These are phyloP conservation scores for Russula olivacea DNA, from an alignment of 768 basidiomycete genomes.

Conservation along the genomic window DNA sequence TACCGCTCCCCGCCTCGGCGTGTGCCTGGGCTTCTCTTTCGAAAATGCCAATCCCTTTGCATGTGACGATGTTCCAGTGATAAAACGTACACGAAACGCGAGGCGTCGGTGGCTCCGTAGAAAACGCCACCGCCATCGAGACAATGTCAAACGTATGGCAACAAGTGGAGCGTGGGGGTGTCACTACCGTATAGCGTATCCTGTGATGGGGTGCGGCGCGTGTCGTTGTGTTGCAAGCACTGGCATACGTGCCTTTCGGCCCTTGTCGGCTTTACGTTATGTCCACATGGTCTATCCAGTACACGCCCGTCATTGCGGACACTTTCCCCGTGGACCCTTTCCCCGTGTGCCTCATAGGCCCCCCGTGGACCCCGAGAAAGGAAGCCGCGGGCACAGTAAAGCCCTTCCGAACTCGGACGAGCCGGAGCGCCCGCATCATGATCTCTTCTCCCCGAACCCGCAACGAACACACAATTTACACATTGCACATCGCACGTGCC, in stretches of 20 bases:
- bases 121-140: not conserved
- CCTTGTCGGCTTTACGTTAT: constrained; percentile 4
- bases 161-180: not conserved
- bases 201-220: not conserved
- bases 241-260: not conserved
- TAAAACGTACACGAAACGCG: not conserved
- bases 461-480: not conserved
- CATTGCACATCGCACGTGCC: not conserved
- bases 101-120: not conserved
- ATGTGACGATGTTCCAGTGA: not conserved
- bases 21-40: constrained; percentile 13
- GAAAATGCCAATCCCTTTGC: not conserved
- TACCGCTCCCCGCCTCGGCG: not conserved
- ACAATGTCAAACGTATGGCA: too few relatives aligned
- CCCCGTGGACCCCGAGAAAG: not conserved
- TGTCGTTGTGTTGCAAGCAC: not conserved
- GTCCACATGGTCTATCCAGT: constrained; percentile 1
- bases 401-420: constrained; percentile 4
- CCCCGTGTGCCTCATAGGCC: not conserved
- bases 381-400: not conserved
- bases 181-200: not conserved
- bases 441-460: not conserved
- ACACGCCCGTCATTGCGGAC: not conserved
- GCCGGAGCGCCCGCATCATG: not conserved
- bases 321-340: not conserved